Evolutionary conservation across 1,284 basidiomycete genomes (phyloP).

Genomic region (Heterobasidion irregulare): DNA sequence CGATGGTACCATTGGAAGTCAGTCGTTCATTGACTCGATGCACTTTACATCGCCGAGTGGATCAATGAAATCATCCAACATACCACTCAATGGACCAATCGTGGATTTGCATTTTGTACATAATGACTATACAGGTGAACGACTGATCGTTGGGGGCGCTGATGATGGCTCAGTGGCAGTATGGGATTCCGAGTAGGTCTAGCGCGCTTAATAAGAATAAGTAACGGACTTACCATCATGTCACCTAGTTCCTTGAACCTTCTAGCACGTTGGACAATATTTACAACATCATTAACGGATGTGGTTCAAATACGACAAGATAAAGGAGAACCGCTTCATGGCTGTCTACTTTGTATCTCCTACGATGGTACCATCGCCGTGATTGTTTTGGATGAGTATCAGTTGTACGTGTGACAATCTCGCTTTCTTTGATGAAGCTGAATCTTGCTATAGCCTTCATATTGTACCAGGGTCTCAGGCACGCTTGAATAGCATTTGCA

Average conservation of each 20-base stretch:
- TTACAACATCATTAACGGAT: slow-evolving; percentile 51
- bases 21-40: slow-evolving; percentile 29
- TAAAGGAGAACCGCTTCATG: slow-evolving; percentile 52
- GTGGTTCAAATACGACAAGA: slow-evolving; percentile 55
- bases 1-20: slow-evolving; percentile 44
- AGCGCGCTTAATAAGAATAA: not conserved
- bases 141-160: slow-evolving; percentile 58
- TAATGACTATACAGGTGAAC: slow-evolving; percentile 48
- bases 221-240: not conserved
- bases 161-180: slow-evolving; percentile 69
- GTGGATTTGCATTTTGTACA: slow-evolving; percentile 43
- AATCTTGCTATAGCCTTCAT: slow-evolving; percentile 53
- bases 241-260: slow-evolving; percentile 47
- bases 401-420: slow-evolving; percentile 47
- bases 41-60: slow-evolving; percentile 16
- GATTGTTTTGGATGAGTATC: slow-evolving; percentile 67
- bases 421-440: slow-evolving; percentile 38
- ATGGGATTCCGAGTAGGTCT: slow-evolving; percentile 55
- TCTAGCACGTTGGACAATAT: slow-evolving; percentile 61
- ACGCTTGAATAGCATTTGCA: slow-evolving; percentile 56
- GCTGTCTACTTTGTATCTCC: slow-evolving; percentile 69
- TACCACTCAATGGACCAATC: slow-evolving; percentile 39
- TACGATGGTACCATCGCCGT: slow-evolving; percentile 78
- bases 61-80: slow-evolving; percentile 30
- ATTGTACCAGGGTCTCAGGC: slow-evolving; percentile 46